Evolutionary conservation across 1,284 basidiomycete genomes (phyloP), one percentile per base, ranked within the genome.

Genomic region (Golubevia pallescens): DNA sequence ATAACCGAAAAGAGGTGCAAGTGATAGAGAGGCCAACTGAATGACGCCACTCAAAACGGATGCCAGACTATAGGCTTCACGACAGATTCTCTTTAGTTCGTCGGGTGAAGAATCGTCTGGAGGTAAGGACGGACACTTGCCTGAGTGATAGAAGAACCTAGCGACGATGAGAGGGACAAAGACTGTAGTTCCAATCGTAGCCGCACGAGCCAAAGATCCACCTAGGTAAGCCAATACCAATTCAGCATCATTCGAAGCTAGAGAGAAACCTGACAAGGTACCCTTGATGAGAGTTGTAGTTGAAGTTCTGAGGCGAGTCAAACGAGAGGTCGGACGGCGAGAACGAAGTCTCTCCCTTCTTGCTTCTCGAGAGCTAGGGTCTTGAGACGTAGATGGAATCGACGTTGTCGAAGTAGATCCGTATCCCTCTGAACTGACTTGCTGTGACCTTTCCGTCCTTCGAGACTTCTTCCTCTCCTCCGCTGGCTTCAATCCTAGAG

Each of bases 101-200:
- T 68, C 66, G 42, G 61, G 68, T 1, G 75, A 71, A 16, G 76
- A 62, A 14, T 69, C 60, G 6, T 73, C 71, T n/a, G 71, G 68
- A 1, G 75, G 70, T 0, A 75, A 68, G 38, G 64, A 60, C 51
- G 66, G 67, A 51, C 75, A 78, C 0, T 67, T 58, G 0, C 71
- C 71, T 20, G 75, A 76, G 0, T 63, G 65, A 66, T 78, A 78
- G 62, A 70, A 78, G 66, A 73, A 66, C 51, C 71, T 66, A n/a
- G 71, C 63, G 28, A 78, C 66, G 10, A 76, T 65, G n/a, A 78
- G 65, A 14, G 75, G 75, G n/a, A 78, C 58, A 59, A 78, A 76
- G 10, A 75, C 72, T 8, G 75, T 77, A 0, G 74, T 77, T 51
- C 68, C 75, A n/a, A 77, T 77, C 2, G 75, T 77, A 61, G 69